Conservation (phyloP, 1,139 yeast species). For the Candida mesenterica region DNA sequence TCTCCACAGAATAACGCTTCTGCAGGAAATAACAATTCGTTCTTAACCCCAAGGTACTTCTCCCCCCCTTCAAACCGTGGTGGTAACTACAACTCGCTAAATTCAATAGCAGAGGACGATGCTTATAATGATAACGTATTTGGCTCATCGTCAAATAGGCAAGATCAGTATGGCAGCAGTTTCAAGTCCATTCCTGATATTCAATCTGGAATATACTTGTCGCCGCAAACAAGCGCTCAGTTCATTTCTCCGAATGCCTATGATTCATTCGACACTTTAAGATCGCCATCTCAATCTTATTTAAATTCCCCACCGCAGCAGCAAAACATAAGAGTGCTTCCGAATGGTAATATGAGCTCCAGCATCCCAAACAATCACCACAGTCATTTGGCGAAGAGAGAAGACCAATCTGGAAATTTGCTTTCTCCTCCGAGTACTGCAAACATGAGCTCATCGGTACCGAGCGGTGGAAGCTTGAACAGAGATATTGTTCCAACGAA, state of each 20-base stretch:
- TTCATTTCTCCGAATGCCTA: constrained; percentile 17
- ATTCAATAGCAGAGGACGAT: constrained; percentile 34
- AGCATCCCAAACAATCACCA: constrained; percentile 28
- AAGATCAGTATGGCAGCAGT: constrained; percentile 18
- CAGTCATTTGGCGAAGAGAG: no score
- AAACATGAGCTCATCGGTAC: constrained; percentile 29
- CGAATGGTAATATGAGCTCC: constrained; percentile 25
- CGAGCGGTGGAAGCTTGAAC: constrained; percentile 14
- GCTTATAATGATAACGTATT: constrained; percentile 19
- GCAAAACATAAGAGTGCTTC: constrained; percentile 11
- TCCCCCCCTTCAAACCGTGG: constrained; percentile 35
- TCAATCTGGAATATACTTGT: constrained; percentile 14
- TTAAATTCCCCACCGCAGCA: constrained; percentile 39
- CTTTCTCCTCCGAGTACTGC: constrained; percentile 27
- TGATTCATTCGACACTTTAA: constrained; percentile 29
- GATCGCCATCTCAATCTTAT: constrained; percentile 32
- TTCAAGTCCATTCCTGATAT: constrained; percentile 16
- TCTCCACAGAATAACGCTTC: constrained; percentile 25
- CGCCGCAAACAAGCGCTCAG: constrained; percentile 16
- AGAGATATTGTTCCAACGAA: constrained; percentile 23
- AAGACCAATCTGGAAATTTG: constrained; percentile 15
- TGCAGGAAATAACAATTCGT: constrained; percentile 21
- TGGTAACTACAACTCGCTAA: constrained; percentile 27
- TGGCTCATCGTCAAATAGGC: constrained; percentile 34
- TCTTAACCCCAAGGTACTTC: constrained; percentile 41